A percentile compares a stretch with the other conserved stretches of the same genome.
Conservation (phyloP, 495 filamentous ascomycete species). For the Pyrenula aspistea region DNA sequence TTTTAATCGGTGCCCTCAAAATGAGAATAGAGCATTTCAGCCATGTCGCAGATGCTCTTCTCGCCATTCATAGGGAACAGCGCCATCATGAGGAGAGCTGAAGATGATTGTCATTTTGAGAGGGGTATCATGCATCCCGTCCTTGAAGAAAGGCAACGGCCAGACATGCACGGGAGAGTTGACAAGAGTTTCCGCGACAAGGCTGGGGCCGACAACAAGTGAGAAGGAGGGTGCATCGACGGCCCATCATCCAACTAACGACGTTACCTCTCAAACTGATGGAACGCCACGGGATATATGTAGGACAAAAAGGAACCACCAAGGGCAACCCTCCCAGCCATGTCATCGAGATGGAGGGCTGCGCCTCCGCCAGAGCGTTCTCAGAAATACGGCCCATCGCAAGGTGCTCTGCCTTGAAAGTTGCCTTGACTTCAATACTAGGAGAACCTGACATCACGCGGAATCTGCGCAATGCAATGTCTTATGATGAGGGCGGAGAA, state of each 20-base stretch:
- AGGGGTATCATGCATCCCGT: neutral
- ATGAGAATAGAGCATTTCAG: neutral
- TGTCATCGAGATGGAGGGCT: neutral
- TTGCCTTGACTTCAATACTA: neutral
- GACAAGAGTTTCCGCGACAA: neutral
- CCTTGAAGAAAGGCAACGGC: neutral
- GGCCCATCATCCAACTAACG: neutral
- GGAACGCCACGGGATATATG: neutral
- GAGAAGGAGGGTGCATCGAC: neutral
- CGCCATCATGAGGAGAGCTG: neutral
- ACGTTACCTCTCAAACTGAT: neutral
- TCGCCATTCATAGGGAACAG: neutral
- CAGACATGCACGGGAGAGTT: neutral
- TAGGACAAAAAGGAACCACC: neutral
- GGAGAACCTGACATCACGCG: neutral
- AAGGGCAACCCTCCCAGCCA: neutral
- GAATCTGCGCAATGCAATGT: neutral
- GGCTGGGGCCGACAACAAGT: neutral
- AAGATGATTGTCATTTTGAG: neutral
- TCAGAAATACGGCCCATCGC: neutral
- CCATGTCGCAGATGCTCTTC: neutral
- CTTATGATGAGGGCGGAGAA: neutral
- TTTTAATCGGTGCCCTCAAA: neutral
- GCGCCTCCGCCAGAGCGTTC: neutral
- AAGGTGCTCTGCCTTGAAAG: neutral